Evolutionary conservation across 306 rosid species (phyloP).

Genomic region (Quercus suber): DNA sequence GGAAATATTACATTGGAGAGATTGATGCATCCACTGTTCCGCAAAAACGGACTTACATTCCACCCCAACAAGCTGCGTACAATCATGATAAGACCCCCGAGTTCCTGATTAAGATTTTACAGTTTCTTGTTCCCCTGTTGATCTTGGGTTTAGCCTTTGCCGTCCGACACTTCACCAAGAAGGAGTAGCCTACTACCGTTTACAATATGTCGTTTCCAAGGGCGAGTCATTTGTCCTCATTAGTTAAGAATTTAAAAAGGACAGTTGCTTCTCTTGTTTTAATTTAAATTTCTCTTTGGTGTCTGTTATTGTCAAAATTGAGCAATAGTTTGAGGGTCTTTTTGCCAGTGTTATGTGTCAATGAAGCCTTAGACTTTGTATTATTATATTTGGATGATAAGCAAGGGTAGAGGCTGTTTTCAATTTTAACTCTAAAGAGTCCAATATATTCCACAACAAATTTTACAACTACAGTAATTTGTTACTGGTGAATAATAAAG

Average conservation of each 20-base stretch:
- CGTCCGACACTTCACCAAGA: slow-evolving; percentile 87
- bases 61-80: slow-evolving; percentile 52
- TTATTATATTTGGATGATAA: slow-evolving; percentile 8
- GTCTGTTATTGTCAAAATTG: slow-evolving; percentile 20
- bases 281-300: slow-evolving; percentile 21
- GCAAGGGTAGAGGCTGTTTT: background rate
- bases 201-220: slow-evolving; percentile 18
- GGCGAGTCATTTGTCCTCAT: slow-evolving; percentile 18
- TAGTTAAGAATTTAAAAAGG: slow-evolving; percentile 17
- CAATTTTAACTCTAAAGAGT: too few relatives aligned
- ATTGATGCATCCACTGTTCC: slow-evolving; percentile 78
- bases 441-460: too few relatives aligned
- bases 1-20: slow-evolving; percentile 75
- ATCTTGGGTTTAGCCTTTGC: slow-evolving; percentile 86
- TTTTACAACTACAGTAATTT: too few relatives aligned
- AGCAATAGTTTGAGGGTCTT: slow-evolving; percentile 21
- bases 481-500: too few relatives aligned
- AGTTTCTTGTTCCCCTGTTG: slow-evolving; percentile 81
- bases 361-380: slow-evolving; percentile 10
- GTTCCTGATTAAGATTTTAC: slow-evolving; percentile 76
- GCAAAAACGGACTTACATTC: slow-evolving; percentile 35
- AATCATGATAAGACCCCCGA: slow-evolving; percentile 75
- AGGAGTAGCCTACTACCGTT: slow-evolving; percentile 41
- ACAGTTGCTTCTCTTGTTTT: slow-evolving; percentile 14
- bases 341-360: slow-evolving; percentile 22